Conservation (phyloP, 805 yeast genomes). For the Candida methanosorbosa region DNA sequence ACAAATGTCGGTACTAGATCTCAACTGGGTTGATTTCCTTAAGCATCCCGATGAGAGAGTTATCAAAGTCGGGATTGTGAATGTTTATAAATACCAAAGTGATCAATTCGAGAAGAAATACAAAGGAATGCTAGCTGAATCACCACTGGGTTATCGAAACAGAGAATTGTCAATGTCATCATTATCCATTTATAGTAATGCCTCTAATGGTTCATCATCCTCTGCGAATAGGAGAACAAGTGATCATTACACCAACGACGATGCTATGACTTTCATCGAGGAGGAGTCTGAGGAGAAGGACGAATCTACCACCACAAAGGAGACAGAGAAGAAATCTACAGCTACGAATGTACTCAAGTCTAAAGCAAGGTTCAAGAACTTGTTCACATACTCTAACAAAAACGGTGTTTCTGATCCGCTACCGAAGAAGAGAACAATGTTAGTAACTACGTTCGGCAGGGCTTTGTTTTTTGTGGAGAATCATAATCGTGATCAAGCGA, state of each 20-base stretch:
- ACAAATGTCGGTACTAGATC: slow-evolving; percentile 44
- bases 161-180: slow-evolving; percentile 18
- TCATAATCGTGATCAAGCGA: slow-evolving; percentile 24
- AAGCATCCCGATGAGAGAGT: slow-evolving; percentile 52
- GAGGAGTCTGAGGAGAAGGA: slow-evolving; percentile 9
- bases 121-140: slow-evolving; percentile 48
- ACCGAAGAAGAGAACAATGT: slow-evolving; percentile 38
- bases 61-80: slow-evolving; percentile 45
- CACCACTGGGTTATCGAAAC: slow-evolving; percentile 44
- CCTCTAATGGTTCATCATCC: not conserved
- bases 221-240: not conserved
- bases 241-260: slow-evolving; percentile 11
- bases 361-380: slow-evolving; percentile 16
- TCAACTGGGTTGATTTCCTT: slow-evolving; percentile 49
- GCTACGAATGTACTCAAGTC: not conserved
- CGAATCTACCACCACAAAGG: slow-evolving; percentile 1
- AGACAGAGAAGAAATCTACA: slow-evolving; percentile 9
- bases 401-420: slow-evolving; percentile 7
- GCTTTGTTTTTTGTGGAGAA: slow-evolving; percentile 44
- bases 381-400: slow-evolving; percentile 15
- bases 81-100: slow-evolving; percentile 33
- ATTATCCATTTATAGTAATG: not conserved
- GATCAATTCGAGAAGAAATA: slow-evolving; percentile 47
- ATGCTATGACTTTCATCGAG: slow-evolving; percentile 19
- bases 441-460: slow-evolving; percentile 58